Evolutionary conservation across 345 rosid genomes (phyloP).

Genomic region (Arabis alpina): DNA sequence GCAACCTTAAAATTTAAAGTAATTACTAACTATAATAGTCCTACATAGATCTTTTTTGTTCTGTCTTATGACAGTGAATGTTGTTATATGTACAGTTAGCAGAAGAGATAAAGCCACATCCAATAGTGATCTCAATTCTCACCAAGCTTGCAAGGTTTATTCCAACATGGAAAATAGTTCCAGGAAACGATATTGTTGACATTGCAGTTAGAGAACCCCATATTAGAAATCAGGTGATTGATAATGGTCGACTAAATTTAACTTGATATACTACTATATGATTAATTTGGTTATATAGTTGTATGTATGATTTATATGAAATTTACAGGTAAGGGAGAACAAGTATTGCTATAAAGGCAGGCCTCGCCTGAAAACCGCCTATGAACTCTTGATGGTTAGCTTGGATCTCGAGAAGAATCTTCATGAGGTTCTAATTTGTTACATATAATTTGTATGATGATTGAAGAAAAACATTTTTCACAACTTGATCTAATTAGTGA

Average conservation of each 20-base stretch:
- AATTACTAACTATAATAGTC: neutral
- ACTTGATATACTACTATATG: too few species aligned
- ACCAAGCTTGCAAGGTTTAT: slow-evolving; percentile 47
- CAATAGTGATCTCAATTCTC: slow-evolving; percentile 47
- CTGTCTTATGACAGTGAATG: neutral
- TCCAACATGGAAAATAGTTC: slow-evolving; percentile 80
- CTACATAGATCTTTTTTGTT: neutral
- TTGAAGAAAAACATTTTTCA: neutral
- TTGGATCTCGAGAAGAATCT: slow-evolving; percentile 67
- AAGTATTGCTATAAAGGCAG: slow-evolving; percentile 80
- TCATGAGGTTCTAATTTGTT: slow-evolving; percentile 48
- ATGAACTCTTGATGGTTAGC: slow-evolving; percentile 57
- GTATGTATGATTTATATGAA: neutral
- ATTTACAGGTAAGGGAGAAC: slow-evolving; percentile 65
- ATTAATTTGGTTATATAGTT: too few species aligned
- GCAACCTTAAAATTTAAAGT: neutral
- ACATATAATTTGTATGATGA: neutral
- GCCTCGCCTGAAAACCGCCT: slow-evolving; percentile 74
- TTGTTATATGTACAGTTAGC: slow-evolving; percentile 57
- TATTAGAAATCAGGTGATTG: slow-evolving; percentile 63
- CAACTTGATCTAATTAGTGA: slow-evolving; percentile 11
- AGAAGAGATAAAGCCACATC: slow-evolving; percentile 63
- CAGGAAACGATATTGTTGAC: slow-evolving; percentile 63
- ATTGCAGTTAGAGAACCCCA: slow-evolving; percentile 64
- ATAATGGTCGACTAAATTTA: neutral